phyloP scores from a whole-genome alignment of 768 basidiomycete genomes.

The Erythrobasidium yunnanense region DNA sequence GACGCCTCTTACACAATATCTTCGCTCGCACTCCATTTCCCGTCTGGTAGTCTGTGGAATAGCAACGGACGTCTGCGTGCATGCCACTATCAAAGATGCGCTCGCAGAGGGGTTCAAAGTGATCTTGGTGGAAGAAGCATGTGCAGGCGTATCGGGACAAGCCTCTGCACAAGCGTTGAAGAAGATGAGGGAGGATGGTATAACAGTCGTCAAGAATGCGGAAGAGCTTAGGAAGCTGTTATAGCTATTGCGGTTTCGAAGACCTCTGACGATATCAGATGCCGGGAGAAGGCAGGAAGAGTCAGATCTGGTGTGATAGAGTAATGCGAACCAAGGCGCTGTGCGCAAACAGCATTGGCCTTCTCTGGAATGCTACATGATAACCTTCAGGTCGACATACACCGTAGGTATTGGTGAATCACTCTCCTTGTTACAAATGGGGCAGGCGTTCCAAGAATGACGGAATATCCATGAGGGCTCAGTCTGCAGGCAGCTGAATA shows the following conservation, averaged over 20 bases:
- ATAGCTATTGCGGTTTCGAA: background rate
- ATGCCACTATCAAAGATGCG: conserved; percentile 42
- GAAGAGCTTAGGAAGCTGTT: background rate
- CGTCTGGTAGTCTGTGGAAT: conserved; percentile 55
- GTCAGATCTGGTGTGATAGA: too few species aligned
- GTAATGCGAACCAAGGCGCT: too few species aligned
- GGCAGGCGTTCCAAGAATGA: too few species aligned
- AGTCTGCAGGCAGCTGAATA: too few species aligned
- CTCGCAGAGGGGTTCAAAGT: conserved; percentile 21
- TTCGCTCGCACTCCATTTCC: conserved; percentile 45
- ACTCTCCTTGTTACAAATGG: too few species aligned
- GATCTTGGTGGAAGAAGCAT: conserved; percentile 21
- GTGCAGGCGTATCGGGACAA: conserved; percentile 20
- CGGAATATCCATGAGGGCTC: too few species aligned
- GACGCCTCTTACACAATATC: conserved; percentile 48
- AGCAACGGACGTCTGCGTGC: conserved; percentile 71
- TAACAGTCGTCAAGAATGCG: background rate
- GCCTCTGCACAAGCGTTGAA: background rate
- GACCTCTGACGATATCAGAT: too few species aligned
- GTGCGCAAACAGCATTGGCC: too few species aligned
- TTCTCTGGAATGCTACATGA: too few species aligned
- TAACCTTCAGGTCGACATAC: too few species aligned
- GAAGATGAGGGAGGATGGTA: background rate
- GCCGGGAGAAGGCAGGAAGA: too few species aligned
- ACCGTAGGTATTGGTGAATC: too few species aligned